A percentile compares a stretch with the other conserved stretches of the same genome.
Evolutionary conservation across 768 basidiomycete genomes (phyloP).

Genomic region (Hericium erinaceus): DNA sequence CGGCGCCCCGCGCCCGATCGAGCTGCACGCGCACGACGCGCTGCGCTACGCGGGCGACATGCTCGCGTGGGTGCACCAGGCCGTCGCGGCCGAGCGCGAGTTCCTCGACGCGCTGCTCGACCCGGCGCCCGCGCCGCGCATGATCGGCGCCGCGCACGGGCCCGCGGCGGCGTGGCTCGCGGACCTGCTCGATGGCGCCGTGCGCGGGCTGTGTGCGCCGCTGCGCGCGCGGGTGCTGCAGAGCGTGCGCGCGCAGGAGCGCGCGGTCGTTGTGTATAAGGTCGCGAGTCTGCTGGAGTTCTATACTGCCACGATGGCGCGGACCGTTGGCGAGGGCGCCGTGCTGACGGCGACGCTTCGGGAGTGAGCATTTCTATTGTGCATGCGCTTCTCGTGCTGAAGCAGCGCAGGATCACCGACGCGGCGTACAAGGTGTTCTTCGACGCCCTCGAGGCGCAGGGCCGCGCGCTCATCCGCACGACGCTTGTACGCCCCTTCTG

Average conservation of each 20-base stretch:
- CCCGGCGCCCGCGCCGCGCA: constrained; percentile 44
- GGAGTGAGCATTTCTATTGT: constrained; percentile 41
- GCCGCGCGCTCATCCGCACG: constrained; percentile 50
- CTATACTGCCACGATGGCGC: constrained; percentile 85
- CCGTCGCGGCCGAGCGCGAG: constrained; percentile 90
- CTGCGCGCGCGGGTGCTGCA: constrained; percentile 80
- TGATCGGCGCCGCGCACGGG: constrained; percentile 56
- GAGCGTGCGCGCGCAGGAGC: constrained; percentile 89
- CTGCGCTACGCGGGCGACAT: constrained; percentile 96
- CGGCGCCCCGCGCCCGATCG: constrained; percentile 86
- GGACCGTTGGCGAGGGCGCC: constrained; percentile 84
- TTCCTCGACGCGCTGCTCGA: constrained; percentile 85
- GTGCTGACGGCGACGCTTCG: constrained; percentile 64
- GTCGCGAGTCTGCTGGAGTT: constrained; percentile 94
- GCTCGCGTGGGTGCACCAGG: constrained; percentile 97
- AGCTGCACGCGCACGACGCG: constrained; percentile 96
- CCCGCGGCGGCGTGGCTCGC: constrained; percentile 76
- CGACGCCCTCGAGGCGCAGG: constrained; percentile 79
- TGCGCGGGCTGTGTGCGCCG: constrained; percentile 82
- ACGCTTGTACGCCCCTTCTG: constrained; percentile 35
- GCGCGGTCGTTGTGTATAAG: constrained; percentile 85
- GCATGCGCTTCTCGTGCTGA: neutral
- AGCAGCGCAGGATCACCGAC: constrained; percentile 56
- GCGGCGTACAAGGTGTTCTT: constrained; percentile 80
- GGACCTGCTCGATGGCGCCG: constrained; percentile 70